Conservation (phyloP, 1,139 yeast genomes). For the Pichia sp. region DNA sequence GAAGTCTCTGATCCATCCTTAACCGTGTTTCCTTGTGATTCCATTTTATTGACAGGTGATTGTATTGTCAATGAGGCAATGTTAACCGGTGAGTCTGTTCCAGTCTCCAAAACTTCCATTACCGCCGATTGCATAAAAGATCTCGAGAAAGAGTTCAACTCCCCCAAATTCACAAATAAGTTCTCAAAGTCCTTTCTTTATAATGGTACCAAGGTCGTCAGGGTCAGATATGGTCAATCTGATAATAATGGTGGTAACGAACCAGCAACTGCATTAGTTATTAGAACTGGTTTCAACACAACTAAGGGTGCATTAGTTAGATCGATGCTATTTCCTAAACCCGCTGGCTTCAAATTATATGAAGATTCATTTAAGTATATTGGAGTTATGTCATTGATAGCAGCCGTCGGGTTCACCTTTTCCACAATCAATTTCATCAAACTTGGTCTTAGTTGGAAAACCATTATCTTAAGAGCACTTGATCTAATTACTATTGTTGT, state of each 20-base stretch:
- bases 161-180: conserved; percentile 50
- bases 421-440: conserved; percentile 78
- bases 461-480: conserved; percentile 80
- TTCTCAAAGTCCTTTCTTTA: conserved; percentile 71
- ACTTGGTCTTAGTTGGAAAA: conserved; percentile 57
- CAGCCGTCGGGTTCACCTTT: conserved; percentile 72
- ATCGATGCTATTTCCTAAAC: conserved; percentile 94
- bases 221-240: conserved; percentile 55
- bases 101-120: conserved; percentile 76
- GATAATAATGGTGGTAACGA: conserved; percentile 34
- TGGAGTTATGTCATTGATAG: conserved; percentile 88
- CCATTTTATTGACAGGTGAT: conserved; percentile 79
- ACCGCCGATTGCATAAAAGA: conserved; percentile 49
- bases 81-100: conserved; percentile 80
- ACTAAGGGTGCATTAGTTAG: conserved; percentile 94
- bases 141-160: conserved; percentile 44
- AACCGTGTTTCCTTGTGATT: conserved; percentile 75
- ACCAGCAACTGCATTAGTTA: conserved; percentile 81
- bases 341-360: conserved; percentile 88
- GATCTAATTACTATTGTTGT: conserved; percentile 95
- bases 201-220: conserved; percentile 81
- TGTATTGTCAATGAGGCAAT: conserved; percentile 74
- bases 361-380: conserved; percentile 91
- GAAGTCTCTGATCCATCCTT: conserved; percentile 86
- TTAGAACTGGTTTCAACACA: conserved; percentile 87